Base-by-base conservation (phyloP, 177 flowering plant genomes). In the Vitis hybrid region DNA sequence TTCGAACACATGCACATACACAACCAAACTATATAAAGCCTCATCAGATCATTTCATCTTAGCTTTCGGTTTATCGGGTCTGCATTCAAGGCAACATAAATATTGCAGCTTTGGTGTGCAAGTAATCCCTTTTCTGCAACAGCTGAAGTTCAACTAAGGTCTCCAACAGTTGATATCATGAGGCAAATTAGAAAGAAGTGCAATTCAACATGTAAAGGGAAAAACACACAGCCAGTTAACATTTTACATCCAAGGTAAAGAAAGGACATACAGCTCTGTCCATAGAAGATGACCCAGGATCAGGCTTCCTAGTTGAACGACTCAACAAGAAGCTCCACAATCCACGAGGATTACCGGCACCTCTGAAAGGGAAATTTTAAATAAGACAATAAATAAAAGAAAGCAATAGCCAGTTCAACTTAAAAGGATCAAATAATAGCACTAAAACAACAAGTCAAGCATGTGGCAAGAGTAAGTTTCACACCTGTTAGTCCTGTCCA, bases 281-380 rank as follows among this genome's bases (percentile, higher is more conserved):
- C 27, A 66, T n/a, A 30, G n/a, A 71, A 58, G 84, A 67, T 46
- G 82, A 69, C 65, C 72, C 80, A 55, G 74, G 60, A 16, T 56
- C 81, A 75, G 69, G 63, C 68, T 82, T 82, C 75, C 70, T 79
- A 52, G 64, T 64, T 35, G 85, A 70, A 50, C 64, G 71, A 27
- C 73, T 85, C 61, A 61, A 69, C 66, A 90, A 79, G 76, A 88
- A 74, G 76, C 85, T 81, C 96, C 92, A 90, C 62, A 92, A 72
- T 67, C 97, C 90, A 71, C 69, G 75, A 75, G 85, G 71, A 56
- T 82, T 83, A 32, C 80, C 68, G 64, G 57, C 66, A 59, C 55
- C 66, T 74, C 88, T 79, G 80, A 12, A 67, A 70, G 63, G 66
- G 57, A 64, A 67, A 18, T 30, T 4, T 30, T 35, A 69, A 30